Base-by-base conservation (phyloP, 306 rosid genomes). In the Cicer arietinum region DNA sequence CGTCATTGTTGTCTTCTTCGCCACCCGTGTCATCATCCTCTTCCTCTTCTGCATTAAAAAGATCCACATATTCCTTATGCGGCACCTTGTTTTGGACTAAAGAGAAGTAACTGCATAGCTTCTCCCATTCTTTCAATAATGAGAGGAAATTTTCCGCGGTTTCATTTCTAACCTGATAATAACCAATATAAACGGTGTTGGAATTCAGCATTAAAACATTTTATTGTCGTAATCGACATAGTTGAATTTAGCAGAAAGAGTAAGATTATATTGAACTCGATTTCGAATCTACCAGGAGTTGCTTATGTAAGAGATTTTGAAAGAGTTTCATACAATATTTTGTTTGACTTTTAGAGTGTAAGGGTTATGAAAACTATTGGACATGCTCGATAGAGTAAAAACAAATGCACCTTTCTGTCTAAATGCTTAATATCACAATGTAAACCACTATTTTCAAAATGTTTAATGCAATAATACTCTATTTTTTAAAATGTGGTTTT, bases 161-260 rank as follows among this genome's bases (percentile, higher is more conserved):
- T 82, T 91, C 98, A 59, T 89, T 91, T 73, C 97, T 83, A 7
- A 93, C 98, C 98, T 93, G 84, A 52, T 59, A 42, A 50, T 59
- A 80, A 30, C 37, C 37, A 30, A 6, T 7, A 14, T 9, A 53
- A 44, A 17, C 7, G 41, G 11, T 8, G 37, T 0, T 50, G 10
- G 44, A 37, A 25, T 35, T 14, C 17, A 74, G 63, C 46, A 48
- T 2, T 52, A 13, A 25, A 35, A 43, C 10, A 43, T 43, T 43
- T 7, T 43, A 8, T 43, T 43, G 37, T 4, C 5, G 37, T 30
- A 30, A 30, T 30, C 37, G 37, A 30, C 37, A 30, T 30, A 30
- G 37, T 30, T 3, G 37, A 4, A 30, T 30, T 30, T 30, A 30
- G 37, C 5, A 3, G 37, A 30, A 30, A 30, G 37, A 30, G 37